These are phyloP conservation scores for Solanum etuberosum DNA, from an alignment of 257 asterid genomes.

Conservation along the genomic window DNA sequence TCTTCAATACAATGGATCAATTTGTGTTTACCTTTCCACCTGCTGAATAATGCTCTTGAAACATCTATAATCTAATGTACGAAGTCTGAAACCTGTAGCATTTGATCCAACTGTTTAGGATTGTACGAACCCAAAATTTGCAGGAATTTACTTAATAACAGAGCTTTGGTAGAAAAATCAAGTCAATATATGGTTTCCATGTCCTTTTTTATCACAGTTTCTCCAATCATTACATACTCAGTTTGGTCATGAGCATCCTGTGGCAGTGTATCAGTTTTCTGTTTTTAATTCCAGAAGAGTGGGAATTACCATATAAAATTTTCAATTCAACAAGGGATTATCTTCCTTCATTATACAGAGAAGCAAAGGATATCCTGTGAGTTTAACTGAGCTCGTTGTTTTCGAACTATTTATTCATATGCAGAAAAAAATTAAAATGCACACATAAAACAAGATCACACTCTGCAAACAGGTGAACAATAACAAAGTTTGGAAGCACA, in stretches of 20 bases:
- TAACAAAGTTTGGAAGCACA: neutral
- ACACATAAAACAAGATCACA: neutral
- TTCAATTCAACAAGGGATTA: neutral
- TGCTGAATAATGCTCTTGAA: neutral
- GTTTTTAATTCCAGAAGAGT: neutral
- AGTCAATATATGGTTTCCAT: neutral
- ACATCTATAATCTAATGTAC: neutral
- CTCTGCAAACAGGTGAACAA: neutral
- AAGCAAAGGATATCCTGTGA: neutral
- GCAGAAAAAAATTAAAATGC: neutral
- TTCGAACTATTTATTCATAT: neutral
- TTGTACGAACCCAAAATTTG: neutral
- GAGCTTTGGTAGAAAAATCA: neutral
- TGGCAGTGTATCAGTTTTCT: neutral
- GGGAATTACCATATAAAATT: neutral
- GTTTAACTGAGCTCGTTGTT: neutral
- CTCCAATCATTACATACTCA: neutral
- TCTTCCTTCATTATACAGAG: neutral
- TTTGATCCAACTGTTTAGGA: neutral
- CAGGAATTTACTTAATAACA: neutral
- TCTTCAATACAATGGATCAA: neutral
- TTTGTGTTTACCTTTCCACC: neutral
- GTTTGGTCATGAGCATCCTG: neutral
- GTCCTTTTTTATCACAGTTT: neutral
- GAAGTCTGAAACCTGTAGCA: neutral